These are phyloP conservation scores for Phytophthora boehmeriae DNA, from an alignment of 352 stramenopile genomes.

Conservation along the genomic window DNA sequence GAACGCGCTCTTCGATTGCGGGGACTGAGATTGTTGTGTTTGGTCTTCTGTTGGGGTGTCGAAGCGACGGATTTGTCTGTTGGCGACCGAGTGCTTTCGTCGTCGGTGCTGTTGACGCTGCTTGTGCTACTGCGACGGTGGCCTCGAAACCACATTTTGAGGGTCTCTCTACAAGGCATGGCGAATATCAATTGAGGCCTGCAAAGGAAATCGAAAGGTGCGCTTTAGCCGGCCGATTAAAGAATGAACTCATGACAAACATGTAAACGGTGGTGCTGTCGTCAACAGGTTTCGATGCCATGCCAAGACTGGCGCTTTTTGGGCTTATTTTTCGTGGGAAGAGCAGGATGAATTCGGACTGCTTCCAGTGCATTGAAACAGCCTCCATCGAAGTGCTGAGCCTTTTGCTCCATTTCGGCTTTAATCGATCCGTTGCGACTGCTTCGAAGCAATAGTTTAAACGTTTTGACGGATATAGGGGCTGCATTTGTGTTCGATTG, in stretches of 20 bases:
- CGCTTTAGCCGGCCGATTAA: slow-evolving; percentile 13
- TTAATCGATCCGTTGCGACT: no score
- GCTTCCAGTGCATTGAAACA: no score
- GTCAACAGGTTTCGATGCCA: slow-evolving; percentile 10
- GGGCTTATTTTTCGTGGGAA: slow-evolving; percentile 25
- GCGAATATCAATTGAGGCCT: neutral
- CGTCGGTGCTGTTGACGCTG: slow-evolving; percentile 6
- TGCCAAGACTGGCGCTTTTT: slow-evolving; percentile 4
- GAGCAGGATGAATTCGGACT: neutral
- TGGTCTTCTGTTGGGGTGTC: slow-evolving; percentile 15
- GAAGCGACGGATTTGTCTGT: slow-evolving; percentile 1
- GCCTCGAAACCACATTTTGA: slow-evolving; percentile 30
- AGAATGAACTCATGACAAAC: slow-evolving; percentile 24
- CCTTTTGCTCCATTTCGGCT: no score
- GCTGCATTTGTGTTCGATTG: no score
- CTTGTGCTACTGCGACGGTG: slow-evolving; percentile 19
- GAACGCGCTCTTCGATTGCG: slow-evolving; percentile 22
- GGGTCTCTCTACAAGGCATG: slow-evolving; percentile 16
- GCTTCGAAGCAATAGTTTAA: no score
- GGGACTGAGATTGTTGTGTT: slow-evolving; percentile 9
- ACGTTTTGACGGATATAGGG: no score
- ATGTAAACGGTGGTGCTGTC: neutral
- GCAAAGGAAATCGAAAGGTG: slow-evolving; percentile 1
- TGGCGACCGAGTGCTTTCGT: slow-evolving; percentile 10
- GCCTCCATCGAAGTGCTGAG: no score